phyloP scores from a whole-genome alignment of 345 rosid species.

The Laguncularia racemosa region DNA sequence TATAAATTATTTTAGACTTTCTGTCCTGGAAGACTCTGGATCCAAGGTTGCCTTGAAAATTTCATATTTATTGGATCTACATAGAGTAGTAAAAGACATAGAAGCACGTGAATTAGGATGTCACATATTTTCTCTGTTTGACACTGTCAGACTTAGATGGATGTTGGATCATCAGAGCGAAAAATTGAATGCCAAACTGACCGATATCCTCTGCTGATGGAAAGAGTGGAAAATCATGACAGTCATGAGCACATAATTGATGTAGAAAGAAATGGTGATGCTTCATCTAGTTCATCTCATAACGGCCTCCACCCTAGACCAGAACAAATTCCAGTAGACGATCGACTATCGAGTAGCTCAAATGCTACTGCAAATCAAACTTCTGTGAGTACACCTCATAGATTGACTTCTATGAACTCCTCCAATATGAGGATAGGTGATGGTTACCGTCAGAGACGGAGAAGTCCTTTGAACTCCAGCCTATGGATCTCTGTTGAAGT shows the following conservation, averaged over 20 bases:
- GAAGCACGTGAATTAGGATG: conserved; percentile 12
- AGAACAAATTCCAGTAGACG: conserved; percentile 23
- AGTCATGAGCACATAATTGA: conserved; percentile 51
- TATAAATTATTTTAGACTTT: too few relatives aligned
- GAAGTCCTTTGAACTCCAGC: conserved; percentile 80
- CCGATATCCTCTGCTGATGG: conserved; percentile 61
- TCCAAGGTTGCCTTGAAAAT: too few relatives aligned
- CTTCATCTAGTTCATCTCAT: conserved; percentile 41
- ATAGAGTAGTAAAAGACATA: not conserved
- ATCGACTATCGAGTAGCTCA: conserved; percentile 21
- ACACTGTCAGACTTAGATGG: conserved; percentile 45
- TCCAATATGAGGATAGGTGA: conserved; percentile 42
- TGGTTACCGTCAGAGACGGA: conserved; percentile 35
- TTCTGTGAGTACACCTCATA: conserved; percentile 27
- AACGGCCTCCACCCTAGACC: conserved; percentile 24
- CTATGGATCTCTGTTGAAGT: conserved; percentile 81
- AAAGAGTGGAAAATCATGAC: conserved; percentile 23
- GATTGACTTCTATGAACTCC: conserved; percentile 29
- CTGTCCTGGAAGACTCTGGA: too few relatives aligned
- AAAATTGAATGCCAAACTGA: conserved; percentile 28
- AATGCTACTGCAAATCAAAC: conserved; percentile 16
- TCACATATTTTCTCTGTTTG: conserved; percentile 14
- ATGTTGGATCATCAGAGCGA: conserved; percentile 36
- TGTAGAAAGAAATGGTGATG: conserved; percentile 34
- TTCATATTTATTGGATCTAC: not conserved